phyloP scores from a whole-genome alignment of 2,329 filamentous ascomycete genomes.

The Cercospora zeae-maydis region DNA sequence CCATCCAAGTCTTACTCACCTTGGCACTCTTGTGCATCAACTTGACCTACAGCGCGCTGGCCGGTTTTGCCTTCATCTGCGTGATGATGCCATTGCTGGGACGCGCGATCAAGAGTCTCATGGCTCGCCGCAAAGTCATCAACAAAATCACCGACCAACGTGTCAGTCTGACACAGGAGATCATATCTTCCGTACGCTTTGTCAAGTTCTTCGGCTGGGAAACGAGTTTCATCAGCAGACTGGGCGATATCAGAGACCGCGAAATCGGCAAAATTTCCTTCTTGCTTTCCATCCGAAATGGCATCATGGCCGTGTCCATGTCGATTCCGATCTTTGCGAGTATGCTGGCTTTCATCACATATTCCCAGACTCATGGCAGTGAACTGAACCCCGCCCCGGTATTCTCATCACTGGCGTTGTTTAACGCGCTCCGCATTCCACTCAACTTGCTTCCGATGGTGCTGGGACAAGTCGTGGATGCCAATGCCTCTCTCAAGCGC shows the following conservation, averaged over 20 bases:
- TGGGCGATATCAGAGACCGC: conserved; percentile 67
- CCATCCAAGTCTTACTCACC: conserved; percentile 73
- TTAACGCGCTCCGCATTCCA: conserved; percentile 86
- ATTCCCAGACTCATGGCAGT: conserved; percentile 54
- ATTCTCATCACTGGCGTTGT: conserved; percentile 90
- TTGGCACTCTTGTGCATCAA: conserved; percentile 80
- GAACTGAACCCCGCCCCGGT: conserved; percentile 72
- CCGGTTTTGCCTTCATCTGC: conserved; percentile 79
- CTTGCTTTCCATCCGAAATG: conserved; percentile 77
- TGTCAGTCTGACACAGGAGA: conserved; percentile 87
- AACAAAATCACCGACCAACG: conserved; percentile 93
- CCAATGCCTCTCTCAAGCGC: conserved; percentile 75
- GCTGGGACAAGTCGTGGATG: conserved; percentile 85
- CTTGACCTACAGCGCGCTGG: conserved; percentile 81
- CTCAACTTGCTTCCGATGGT: conserved; percentile 85
- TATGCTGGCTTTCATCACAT: conserved; percentile 90
- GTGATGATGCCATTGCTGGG: conserved; percentile 75
- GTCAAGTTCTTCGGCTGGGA: conserved; percentile 99
- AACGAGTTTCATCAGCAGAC: conserved; percentile 72
- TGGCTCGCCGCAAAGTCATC: conserved; percentile 71
- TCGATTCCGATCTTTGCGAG: conserved; percentile 89
- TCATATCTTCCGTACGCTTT: conserved; percentile 83
- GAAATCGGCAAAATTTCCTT: conserved; percentile 85
- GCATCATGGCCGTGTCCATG: conserved; percentile 77
- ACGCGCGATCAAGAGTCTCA: conserved; percentile 70